phyloP scores from a whole-genome alignment of 495 filamentous ascomycete species.

The Podospora anserina region DNA sequence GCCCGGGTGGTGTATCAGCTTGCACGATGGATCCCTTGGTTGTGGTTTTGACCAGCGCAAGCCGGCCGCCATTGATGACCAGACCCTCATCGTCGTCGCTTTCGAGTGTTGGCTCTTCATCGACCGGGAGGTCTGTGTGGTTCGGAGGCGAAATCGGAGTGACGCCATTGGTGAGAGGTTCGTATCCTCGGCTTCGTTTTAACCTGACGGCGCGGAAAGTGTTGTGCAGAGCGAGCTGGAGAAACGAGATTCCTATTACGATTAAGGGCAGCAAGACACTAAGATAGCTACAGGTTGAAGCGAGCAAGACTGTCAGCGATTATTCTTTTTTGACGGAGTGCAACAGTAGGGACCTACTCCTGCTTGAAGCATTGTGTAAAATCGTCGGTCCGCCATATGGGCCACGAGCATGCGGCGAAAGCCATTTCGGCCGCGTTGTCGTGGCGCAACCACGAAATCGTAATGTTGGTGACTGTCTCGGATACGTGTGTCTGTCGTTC shows the following conservation, averaged over 20 bases:
- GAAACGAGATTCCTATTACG: conserved; percentile 64
- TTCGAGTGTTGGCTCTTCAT: conserved; percentile 44
- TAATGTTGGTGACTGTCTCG: conserved; percentile 1
- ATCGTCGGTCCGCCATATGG: conserved; percentile 85
- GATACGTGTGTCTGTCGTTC: neutral
- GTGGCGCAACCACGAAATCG: conserved; percentile 14
- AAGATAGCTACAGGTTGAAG: conserved; percentile 60
- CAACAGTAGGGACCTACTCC: conserved; percentile 60
- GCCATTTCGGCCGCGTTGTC: conserved; percentile 35
- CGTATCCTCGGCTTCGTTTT: conserved; percentile 50
- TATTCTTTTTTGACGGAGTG: neutral
- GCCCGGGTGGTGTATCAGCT: conserved; percentile 70
- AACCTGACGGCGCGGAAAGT: conserved; percentile 46
- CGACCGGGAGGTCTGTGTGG: conserved; percentile 47
- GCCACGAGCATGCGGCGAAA: conserved; percentile 72
- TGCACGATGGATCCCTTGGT: conserved; percentile 65
- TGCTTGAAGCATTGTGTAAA: conserved; percentile 82
- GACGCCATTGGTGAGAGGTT: conserved; percentile 40
- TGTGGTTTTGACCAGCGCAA: conserved; percentile 60
- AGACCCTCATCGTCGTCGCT: conserved; percentile 66
- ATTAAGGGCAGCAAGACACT: conserved; percentile 77
- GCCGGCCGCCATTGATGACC: conserved; percentile 44
- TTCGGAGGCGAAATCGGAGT: conserved; percentile 42
- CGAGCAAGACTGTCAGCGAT: neutral
- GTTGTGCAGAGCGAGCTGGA: conserved; percentile 58